Base-by-base conservation (phyloP, 1,284 basidiomycete genomes). In the Sporisorium scitamineum region DNA sequence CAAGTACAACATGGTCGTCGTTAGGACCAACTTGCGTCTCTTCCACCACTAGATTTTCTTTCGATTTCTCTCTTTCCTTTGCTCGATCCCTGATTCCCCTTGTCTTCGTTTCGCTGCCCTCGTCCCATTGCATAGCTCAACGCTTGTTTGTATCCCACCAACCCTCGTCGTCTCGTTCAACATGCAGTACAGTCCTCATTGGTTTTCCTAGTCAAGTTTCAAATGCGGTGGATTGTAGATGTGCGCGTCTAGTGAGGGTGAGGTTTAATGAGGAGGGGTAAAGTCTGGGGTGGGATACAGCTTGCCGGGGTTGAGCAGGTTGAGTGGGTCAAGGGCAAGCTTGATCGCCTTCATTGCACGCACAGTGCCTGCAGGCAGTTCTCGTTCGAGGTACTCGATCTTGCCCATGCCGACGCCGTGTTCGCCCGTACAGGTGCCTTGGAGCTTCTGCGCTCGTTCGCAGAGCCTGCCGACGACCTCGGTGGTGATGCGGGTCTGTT, bases 381-480 rank as follows among this genome's bases (percentile, higher is more conserved):
- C 82, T 2, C 62, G 57, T 27, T 80, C 70, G 13, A 83, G 65
- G 37, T 72, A 79, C 44, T 78, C 64, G 39, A 76, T 55, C 67
- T 82, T 82, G 34, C 80, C 80, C 48, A 75, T 62, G 4, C 80
- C 80, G 1, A 81, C 58, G 26, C 83, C 72, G 63, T 85, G 83
- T 60, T 86, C 83, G 37, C 85, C 85, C 4, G 87, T 88, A 74
- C 87, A 88, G 2, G 88, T 88, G 0, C 88, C 88, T 20, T 86
- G 87, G 16, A 88, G 80, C 22, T 83, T 76, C 71, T 88, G 87
- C 0, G 88, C 88, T 20, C 87, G 81, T 39, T 87, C 79, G 18
- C 87, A 87, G 85, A 88, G 61, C 27, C 87, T 82, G 42, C 87
- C 86, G 6, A 88, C 88, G 2, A 86, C 87, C 14, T 84, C 85